Base-by-base conservation (phyloP, 1,139 yeast genomes). In the Kluyveromyces sp. region DNA sequence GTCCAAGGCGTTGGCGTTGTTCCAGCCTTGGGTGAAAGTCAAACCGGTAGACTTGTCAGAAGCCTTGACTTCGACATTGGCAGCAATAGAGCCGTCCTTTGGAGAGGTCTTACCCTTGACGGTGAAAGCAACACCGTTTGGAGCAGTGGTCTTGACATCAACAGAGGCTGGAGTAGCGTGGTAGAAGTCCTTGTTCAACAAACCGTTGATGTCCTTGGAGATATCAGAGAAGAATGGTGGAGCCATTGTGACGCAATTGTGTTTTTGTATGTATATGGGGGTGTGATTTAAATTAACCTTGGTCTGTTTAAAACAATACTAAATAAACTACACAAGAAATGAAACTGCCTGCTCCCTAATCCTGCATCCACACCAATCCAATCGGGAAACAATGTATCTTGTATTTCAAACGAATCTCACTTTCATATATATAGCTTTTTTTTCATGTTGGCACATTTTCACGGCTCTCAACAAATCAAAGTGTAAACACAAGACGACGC, bases 21-120 rank as follows among this genome's bases (percentile, higher is more conserved):
- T 83, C 97, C 97, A 90, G 65, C 96, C 96, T 76, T 92, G 97
- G 60, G 96, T 88, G 66, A 92, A 75, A 58, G 97, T 82, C 66
- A 92, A 77, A 56, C 97, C 97, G 55, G 95, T 77, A 55, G 90
- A 78, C 78, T 89, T 89, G 80, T 94, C 98, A 54, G 86, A 74
- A 77, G 84, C 87, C 77, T 87, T 88, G 63, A 95, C 87, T 72
- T 92, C 97, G 52, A 92, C 75, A 64, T 86, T 81, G 60, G 96
- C 96, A 56, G 90, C 81, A 62, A 94, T 81, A 61, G 92, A 74
- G 66, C 86, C 84, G 65, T 82, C 86, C 72, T 81, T 81, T 51
- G 71, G 70, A 65, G 82, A 78, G 61, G 94, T 83, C 75, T 87
- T 88, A 69, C 96, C 97, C 77, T 87, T 88, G 66, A 88, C 89